These are phyloP conservation scores for Penicillium sp. DNA, from an alignment of 2,329 filamentous ascomycete species.

Conservation along the genomic window DNA sequence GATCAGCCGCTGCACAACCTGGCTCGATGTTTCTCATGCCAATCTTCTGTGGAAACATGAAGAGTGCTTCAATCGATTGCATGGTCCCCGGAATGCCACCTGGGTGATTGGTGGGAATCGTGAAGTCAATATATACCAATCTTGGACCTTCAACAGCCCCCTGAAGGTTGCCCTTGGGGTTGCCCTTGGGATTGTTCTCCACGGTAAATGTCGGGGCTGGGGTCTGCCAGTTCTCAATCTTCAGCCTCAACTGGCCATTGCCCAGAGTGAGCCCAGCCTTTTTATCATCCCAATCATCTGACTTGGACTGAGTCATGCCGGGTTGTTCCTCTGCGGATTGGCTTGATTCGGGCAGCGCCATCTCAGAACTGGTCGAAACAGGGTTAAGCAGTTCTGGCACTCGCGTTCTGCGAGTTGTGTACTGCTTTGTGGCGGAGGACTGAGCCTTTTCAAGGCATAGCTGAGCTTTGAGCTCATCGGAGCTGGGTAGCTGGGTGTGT, in stretches of 20 bases:
- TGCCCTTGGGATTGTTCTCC: neutral
- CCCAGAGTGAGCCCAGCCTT: neutral
- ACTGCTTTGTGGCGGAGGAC: too few relatives aligned
- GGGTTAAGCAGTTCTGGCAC: neutral
- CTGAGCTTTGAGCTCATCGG: neutral
- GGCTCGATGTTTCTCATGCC: neutral
- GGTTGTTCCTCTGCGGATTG: neutral
- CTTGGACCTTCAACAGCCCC: neutral
- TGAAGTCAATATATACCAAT: neutral
- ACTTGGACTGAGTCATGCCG: too few relatives aligned
- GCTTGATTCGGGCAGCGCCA: neutral
- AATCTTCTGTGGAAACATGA: neutral
- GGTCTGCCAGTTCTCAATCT: neutral
- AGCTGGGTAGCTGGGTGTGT: neutral
- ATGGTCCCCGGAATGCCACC: neutral
- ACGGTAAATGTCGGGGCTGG: neutral
- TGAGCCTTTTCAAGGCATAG: neutral
- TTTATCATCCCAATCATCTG: neutral
- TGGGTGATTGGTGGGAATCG: neutral
- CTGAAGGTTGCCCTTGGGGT: neutral
- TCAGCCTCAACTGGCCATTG: neutral
- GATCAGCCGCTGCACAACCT: neutral
- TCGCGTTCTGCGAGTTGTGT: neutral
- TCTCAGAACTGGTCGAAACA: too few relatives aligned
- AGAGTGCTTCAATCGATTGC: neutral